phyloP scores from a whole-genome alignment of 75 land plant species.

The Pinus taeda region DNA sequence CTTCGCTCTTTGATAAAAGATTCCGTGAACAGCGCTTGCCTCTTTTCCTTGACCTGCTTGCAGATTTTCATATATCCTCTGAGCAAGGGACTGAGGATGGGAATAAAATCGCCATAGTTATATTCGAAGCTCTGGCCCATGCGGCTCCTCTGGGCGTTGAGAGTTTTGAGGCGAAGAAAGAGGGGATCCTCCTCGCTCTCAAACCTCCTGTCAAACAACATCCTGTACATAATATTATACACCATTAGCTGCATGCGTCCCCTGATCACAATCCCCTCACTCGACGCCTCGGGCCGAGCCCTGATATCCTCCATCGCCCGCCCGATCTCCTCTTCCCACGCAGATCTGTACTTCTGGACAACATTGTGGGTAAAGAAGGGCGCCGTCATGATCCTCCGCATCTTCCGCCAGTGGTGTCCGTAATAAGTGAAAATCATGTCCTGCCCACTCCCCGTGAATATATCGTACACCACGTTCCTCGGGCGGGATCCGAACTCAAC shows the following conservation, averaged over 20 bases:
- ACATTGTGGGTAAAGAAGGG: conserved; percentile 51
- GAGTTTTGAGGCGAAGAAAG: conserved; percentile 14
- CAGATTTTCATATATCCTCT: conserved; percentile 28
- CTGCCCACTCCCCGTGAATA: conserved; percentile 47
- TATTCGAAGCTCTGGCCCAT: conserved; percentile 51
- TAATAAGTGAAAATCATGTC: conserved; percentile 49
- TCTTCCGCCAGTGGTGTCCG: conserved; percentile 47
- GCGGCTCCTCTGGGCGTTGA: conserved; percentile 38
- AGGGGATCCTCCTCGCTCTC: conserved; percentile 37
- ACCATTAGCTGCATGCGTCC: conserved; percentile 38
- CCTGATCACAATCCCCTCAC: conserved; percentile 27
- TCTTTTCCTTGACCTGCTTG: conserved; percentile 29
- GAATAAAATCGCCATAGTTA: conserved; percentile 54
- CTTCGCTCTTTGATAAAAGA: conserved; percentile 25
- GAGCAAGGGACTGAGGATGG: conserved; percentile 36
- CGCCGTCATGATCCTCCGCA: conserved; percentile 47
- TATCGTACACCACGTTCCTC: conserved; percentile 39
- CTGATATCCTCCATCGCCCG: conserved; percentile 21
- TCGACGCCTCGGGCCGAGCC: conserved; percentile 9
- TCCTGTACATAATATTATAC: conserved; percentile 35
- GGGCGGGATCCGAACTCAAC: conserved; percentile 37
- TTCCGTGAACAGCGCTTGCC: conserved; percentile 31
- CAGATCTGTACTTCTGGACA: conserved; percentile 25
- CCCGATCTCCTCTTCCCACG: conserved; percentile 35
- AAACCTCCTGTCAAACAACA: conserved; percentile 44